A percentile compares a stretch with the other conserved stretches of the same genome.
Evolutionary conservation across 371 early-diverging fungal genomes (phyloP).

Genomic region (Mucor ambiguus): DNA sequence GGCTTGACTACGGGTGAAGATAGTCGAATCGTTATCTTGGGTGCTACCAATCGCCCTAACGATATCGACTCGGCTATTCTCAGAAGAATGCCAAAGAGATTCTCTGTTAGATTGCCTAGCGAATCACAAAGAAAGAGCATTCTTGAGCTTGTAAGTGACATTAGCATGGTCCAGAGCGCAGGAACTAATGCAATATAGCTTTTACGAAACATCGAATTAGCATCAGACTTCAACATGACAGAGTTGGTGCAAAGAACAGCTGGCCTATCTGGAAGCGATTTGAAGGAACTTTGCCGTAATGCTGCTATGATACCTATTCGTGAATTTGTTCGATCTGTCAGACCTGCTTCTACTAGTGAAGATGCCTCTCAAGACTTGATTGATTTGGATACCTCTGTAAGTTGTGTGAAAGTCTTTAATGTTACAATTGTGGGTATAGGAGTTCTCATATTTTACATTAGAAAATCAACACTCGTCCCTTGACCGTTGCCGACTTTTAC

Average conservation of each 20-base stretch:
- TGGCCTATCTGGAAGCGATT: slow-evolving; percentile 93
- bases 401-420: neutral
- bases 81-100: slow-evolving; percentile 97
- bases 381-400: slow-evolving; percentile 40
- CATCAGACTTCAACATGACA: slow-evolving; percentile 71
- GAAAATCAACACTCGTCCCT: slow-evolving; percentile 61
- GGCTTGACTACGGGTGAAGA: slow-evolving; percentile 85
- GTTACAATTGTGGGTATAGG: neutral
- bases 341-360: slow-evolving; percentile 28
- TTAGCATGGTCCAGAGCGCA: neutral
- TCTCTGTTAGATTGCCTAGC: slow-evolving; percentile 87
- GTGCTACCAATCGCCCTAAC: slow-evolving; percentile 97
- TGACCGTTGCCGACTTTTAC: slow-evolving; percentile 68
- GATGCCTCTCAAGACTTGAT: slow-evolving; percentile 40
- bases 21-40: slow-evolving; percentile 81
- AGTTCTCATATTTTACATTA: slow-evolving; percentile 10
- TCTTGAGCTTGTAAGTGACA: slow-evolving; percentile 68
- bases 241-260: slow-evolving; percentile 77
- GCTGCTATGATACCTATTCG: slow-evolving; percentile 96
- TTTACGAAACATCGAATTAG: slow-evolving; percentile 69
- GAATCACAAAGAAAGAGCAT: slow-evolving; percentile 89
- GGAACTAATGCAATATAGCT: slow-evolving; percentile 54
- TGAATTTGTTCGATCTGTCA: slow-evolving; percentile 75
- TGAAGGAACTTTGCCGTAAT: slow-evolving; percentile 96
- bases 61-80: slow-evolving; percentile 97